Evolutionary conservation across 1,284 basidiomycete genomes (phyloP), one percentile per base, ranked within the genome.

Genomic region (Ustilago crameri): DNA sequence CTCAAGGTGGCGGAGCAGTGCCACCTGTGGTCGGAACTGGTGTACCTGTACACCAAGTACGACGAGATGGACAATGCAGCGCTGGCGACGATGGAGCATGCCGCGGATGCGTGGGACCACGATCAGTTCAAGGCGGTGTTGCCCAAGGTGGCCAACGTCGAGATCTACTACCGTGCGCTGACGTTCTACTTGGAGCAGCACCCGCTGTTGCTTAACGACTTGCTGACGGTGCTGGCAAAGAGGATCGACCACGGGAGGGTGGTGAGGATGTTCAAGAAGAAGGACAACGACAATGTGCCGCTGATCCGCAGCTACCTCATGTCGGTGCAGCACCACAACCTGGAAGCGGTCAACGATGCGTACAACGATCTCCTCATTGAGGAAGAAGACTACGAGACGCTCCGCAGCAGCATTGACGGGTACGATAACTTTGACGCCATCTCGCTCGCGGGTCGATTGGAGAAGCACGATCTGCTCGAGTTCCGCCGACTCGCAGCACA

Each of bases 381-480:
- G 84, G 96, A 99, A 85, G 96, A 98, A 85, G 95, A 98, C 84
- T 94, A 93, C 86, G 93, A 95, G 84, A 97, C 95, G 1, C 88
- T 98, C 9, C 90, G 96, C 14, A 93, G 93, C 82, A 94, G 92
- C 22, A 93, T 98, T 69, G 95, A 98, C 85, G 93, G 93, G 83
- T 95, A 95, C 81, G 94, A 98, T 85, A 97, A 96, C 85, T 98
- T 97, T 87, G 93, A 98, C 85, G 93, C 93, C 68, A 89, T 95
- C 72, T 88, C 87, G 46, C 89, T 99, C 27, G 95, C 96, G 3
- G 88, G 89, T 76, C 88, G 92, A 46, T 85, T 99, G 60, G 93
- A 97, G 85, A 89, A 89, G 75, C 95, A 98, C 83, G 92, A 92
- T 61, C 87, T 98, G 42, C 87, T 99, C 37, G 96, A 98, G 84